Conservation (phyloP, 441 rosid species). For the Erodium texanum region DNA sequence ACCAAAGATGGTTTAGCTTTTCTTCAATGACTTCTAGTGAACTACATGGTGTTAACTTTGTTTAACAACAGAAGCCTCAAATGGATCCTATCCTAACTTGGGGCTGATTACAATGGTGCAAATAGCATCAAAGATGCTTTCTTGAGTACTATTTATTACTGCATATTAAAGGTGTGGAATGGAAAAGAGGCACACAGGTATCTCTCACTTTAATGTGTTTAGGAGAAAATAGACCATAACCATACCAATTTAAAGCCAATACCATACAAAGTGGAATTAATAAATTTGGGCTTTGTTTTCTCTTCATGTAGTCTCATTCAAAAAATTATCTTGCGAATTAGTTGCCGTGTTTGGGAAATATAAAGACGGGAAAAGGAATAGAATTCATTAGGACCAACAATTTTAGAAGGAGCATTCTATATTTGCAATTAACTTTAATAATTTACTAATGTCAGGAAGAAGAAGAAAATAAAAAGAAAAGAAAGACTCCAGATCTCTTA, state of each 20-base stretch:
- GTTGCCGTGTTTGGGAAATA: not conserved
- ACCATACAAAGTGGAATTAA: too few relatives aligned
- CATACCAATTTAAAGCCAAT: too few relatives aligned
- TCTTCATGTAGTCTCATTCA: not conserved
- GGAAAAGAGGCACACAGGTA: not conserved
- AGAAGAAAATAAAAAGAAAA: not conserved
- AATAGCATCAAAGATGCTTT: not conserved
- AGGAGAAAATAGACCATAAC: slow-evolving; percentile 2
- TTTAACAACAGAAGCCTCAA: not conserved
- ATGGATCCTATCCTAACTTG: slow-evolving; percentile 4
- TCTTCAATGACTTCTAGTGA: not conserved
- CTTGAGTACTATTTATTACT: slow-evolving; percentile 4
- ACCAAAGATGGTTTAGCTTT: slow-evolving; percentile 1
- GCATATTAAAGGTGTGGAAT: slow-evolving; percentile 4
- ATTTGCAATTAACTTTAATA: not conserved
- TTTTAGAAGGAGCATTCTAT: too few relatives aligned
- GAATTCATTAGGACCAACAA: too few relatives aligned
- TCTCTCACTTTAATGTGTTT: not conserved
- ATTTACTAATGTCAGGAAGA: not conserved
- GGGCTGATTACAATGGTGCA: not conserved
- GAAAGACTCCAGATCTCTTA: not conserved
- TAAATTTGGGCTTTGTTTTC: not conserved
- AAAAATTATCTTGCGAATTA: not conserved
- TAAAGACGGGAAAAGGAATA: too few relatives aligned
- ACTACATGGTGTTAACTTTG: not conserved